Evolutionary conservation across 371 early-diverging fungal genomes (phyloP), one percentile per base, ranked within the genome.

Genomic region (Coemansia sp.): DNA sequence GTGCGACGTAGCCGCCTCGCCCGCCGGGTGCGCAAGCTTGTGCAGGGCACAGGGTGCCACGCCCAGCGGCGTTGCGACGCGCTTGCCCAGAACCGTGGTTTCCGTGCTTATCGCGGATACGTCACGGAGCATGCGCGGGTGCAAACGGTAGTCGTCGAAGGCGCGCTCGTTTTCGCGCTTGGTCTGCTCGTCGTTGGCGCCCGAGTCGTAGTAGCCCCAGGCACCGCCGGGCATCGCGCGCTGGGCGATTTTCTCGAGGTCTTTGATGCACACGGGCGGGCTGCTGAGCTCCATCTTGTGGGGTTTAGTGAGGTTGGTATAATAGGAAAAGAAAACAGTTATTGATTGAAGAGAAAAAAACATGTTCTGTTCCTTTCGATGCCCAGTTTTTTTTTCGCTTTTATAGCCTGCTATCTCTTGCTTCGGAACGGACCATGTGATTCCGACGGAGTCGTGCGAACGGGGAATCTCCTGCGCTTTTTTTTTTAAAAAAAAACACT

Each of bases 201-300:
- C 92, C 26, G 86, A 88, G 51, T 83, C 82, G 74, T 91, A 94
- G 75, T 94, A 95, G 35, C 86, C 91, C 93, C 93, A 94, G 2
- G 92, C 91, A 4, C 57, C 69, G 35, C 61, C 42, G 14, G 66
- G 70, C 66, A 77, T 74, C 11, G 54, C 65, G 5, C 43, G 38
- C 42, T 53, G 35, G 39, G 77, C 77, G 2, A 65, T 57, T n/a
- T 42, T n/a, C 38, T 77, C 76, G 3, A 77, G 54, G 55, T 77
- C 77, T 34, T 55, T 66, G 59, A 77, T 72, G 35, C 76, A 77
- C 10, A 70, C 76, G 2, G 76, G 71, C 12, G 55, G 61, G 50
- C 34, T 59, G 34, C 42, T 30, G 14, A 36, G 30, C 36, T 57
- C 52, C 65, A 68, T 68, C 2, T n/a, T 34, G 12, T 12, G 43